Evolutionary conservation across 1,284 basidiomycete species (phyloP).

Genomic region (Apiotrichum porosum): DNA sequence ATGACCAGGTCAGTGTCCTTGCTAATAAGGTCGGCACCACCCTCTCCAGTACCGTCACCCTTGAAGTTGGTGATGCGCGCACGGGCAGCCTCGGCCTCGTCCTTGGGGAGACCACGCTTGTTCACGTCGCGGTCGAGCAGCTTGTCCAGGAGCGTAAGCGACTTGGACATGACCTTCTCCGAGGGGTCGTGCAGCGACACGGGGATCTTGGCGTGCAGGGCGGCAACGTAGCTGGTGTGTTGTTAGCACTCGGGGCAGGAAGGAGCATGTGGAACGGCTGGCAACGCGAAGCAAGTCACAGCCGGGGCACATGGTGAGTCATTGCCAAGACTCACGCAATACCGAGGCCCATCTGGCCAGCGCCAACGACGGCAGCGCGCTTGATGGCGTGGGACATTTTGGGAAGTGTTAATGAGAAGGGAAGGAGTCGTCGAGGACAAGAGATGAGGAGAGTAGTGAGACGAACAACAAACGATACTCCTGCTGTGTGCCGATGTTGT

Average conservation of each 20-base stretch:
- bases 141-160: constrained; percentile 53
- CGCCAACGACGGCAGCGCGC: constrained; percentile 42
- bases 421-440: too few relatives aligned
- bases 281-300: neutral
- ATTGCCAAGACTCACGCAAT: constrained; percentile 45
- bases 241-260: neutral
- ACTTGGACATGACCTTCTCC: constrained; percentile 28
- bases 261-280: neutral
- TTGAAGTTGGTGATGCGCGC: constrained; percentile 60
- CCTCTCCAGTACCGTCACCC: constrained; percentile 27
- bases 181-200: constrained; percentile 41
- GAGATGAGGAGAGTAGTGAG: too few relatives aligned
- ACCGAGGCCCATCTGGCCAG: constrained; percentile 47
- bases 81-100: constrained; percentile 67
- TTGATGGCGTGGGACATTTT: constrained; percentile 19
- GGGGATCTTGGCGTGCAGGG: constrained; percentile 37
- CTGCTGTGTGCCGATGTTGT: too few relatives aligned
- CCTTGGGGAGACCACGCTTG: constrained; percentile 69
- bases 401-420: too few relatives aligned
- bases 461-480: too few relatives aligned
- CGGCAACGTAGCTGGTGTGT: constrained; percentile 36
- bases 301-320: too few relatives aligned
- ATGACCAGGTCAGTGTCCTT: constrained; percentile 81
- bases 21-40: constrained; percentile 50
- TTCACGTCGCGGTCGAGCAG: constrained; percentile 81